Conservation (phyloP, 2,329 filamentous ascomycete species). For the Pestalotiopsis sp. region DNA sequence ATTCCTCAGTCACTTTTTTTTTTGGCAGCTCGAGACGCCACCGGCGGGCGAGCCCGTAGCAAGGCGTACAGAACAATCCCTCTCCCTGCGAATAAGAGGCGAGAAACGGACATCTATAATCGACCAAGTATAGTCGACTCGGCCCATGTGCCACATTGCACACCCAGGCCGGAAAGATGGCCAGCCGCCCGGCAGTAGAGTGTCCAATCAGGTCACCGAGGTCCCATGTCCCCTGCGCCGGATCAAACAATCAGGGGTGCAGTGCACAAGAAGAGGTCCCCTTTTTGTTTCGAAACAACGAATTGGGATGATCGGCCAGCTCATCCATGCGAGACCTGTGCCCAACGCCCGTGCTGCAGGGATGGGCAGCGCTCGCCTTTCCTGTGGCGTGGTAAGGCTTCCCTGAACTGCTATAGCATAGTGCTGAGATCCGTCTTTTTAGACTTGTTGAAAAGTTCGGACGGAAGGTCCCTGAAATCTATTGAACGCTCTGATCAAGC, state of each 20-base stretch:
- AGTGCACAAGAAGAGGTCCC: not conserved
- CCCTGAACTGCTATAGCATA: not conserved
- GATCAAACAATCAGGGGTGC: not conserved
- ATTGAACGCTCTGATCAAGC: not conserved
- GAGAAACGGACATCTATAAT: not conserved
- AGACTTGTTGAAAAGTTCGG: not conserved
- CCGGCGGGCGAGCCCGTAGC: not conserved
- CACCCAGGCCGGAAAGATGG: not conserved
- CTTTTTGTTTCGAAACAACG: not conserved
- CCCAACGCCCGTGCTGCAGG: not conserved
- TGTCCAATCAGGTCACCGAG: not conserved
- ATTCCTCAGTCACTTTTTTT: not conserved
- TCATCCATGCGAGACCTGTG: not conserved
- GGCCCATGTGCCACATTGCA: not conserved
- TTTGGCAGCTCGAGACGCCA: not conserved
- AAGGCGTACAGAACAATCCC: too few relatives aligned
- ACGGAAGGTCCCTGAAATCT: not conserved
- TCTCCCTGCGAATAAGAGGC: not conserved
- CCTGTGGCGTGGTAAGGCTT: not conserved
- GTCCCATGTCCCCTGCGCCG: not conserved
- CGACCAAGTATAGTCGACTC: not conserved
- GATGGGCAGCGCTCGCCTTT: not conserved
- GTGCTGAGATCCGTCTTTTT: not conserved
- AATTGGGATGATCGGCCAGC: not conserved
- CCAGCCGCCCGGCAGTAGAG: not conserved